Evolutionary conservation across 345 rosid species (phyloP).

Genomic region (Salix suchowensis): DNA sequence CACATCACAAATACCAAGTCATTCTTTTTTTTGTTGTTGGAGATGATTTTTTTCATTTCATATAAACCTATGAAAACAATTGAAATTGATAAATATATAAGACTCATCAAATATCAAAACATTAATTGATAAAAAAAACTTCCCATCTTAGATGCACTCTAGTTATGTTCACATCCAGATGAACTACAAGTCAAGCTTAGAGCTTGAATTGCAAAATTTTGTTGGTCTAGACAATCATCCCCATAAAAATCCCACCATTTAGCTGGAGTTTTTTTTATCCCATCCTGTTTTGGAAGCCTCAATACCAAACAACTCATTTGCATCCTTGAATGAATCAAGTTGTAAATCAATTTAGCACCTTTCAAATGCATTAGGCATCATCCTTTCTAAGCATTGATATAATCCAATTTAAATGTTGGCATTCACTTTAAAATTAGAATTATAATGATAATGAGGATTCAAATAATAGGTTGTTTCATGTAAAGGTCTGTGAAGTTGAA

Average conservation of each 20-base stretch:
- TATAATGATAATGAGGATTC: neutral
- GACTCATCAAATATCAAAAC: neutral
- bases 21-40: no score
- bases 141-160: constrained; percentile 1
- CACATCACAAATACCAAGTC: no score
- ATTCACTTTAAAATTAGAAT: neutral
- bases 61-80: no score
- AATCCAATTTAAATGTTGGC: neutral
- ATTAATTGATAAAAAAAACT: neutral
- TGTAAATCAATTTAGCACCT: no score
- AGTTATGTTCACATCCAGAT: neutral
- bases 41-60: no score
- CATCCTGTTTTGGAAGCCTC: no score
- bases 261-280: neutral
- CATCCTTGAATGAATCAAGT: no score
- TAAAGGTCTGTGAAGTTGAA: no score
- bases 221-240: neutral
- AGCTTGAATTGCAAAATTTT: neutral
- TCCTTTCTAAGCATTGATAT: neutral
- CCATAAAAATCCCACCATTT: neutral
- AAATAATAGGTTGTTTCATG: no score
- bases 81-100: no score
- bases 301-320: neutral
- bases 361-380: no score
- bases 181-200: neutral